Evolutionary conservation across 495 filamentous ascomycete genomes (phyloP).

Genomic region (Hyphodiscus hymeniophilus): DNA sequence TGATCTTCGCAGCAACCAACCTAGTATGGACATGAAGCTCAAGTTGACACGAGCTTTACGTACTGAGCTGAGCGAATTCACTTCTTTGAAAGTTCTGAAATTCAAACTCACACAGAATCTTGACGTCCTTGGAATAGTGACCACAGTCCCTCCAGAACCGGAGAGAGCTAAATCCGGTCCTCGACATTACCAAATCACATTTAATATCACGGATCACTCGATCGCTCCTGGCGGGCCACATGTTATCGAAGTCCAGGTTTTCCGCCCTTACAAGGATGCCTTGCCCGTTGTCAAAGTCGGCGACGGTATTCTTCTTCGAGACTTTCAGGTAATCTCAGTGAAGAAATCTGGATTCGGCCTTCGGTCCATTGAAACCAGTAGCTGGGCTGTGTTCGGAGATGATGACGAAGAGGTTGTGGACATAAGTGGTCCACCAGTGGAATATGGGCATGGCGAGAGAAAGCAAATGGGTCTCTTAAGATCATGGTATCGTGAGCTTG

Average conservation of each 20-base stretch:
- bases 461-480: conserved; percentile 45
- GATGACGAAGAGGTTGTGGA: conserved; percentile 36
- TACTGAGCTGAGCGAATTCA: conserved; percentile 57
- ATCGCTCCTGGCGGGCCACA: conserved; percentile 27
- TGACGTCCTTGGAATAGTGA: conserved; percentile 62
- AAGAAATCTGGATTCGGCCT: conserved; percentile 40
- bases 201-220: conserved; percentile 62
- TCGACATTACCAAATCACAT: conserved; percentile 58
- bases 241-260: conserved; percentile 57
- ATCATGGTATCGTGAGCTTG: conserved; percentile 38
- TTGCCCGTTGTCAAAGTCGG: conserved; percentile 63
- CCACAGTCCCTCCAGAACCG: conserved; percentile 43
- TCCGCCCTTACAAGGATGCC: conserved; percentile 61
- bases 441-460: conserved; percentile 52
- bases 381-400: conserved; percentile 56
- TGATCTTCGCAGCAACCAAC: conserved; percentile 11
- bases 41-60: conserved; percentile 36
- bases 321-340: conserved; percentile 58
- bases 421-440: conserved; percentile 55
- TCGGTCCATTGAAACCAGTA: conserved; percentile 30
- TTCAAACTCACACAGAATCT: conserved; percentile 44
- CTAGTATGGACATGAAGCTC: conserved; percentile 12
- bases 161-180: conserved; percentile 56
- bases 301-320: conserved; percentile 66
- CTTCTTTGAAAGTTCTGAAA: conserved; percentile 55